Conservation (phyloP, 192 early-diverging fungal species). For the Backusella mclennaniae region DNA sequence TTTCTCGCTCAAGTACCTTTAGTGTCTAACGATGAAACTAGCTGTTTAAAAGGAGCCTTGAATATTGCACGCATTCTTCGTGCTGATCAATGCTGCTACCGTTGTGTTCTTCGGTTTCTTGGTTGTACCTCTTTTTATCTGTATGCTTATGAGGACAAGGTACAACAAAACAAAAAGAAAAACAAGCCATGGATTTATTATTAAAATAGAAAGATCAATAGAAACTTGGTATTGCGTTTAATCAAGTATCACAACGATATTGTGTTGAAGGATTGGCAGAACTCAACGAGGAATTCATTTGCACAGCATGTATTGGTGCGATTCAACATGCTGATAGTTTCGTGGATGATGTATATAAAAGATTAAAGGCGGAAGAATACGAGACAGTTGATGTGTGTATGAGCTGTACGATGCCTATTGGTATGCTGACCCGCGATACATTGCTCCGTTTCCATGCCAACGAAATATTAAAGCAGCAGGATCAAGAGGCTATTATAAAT, state of each 20-base stretch:
- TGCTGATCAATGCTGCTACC: slow-evolving; percentile 20
- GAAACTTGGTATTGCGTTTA: neutral
- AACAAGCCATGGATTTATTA: neutral
- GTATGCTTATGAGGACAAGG: slow-evolving; percentile 15
- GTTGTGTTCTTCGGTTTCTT: slow-evolving; percentile 26
- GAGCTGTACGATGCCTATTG: slow-evolving; percentile 41
- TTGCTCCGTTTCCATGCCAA: slow-evolving; percentile 27
- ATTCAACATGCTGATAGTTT: slow-evolving; percentile 34
- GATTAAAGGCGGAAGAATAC: slow-evolving; percentile 35
- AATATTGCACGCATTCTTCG: slow-evolving; percentile 16
- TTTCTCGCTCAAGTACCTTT: neutral
- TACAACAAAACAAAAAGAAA: neutral
- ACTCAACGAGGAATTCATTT: slow-evolving; percentile 2
- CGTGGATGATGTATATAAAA: slow-evolving; percentile 23
- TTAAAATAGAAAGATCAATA: neutral
- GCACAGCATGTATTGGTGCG: slow-evolving; percentile 34
- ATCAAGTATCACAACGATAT: neutral
- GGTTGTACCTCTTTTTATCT: slow-evolving; percentile 2
- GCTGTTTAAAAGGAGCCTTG: neutral
- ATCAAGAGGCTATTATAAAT: neutral
- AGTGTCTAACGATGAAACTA: neutral
- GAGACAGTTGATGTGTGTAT: slow-evolving; percentile 35
- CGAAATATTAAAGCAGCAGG: neutral
- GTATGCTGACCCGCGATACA: slow-evolving; percentile 42
- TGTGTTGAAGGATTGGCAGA: neutral